Evolutionary conservation across 176 grass and related monocot genomes (phyloP).

Genomic region (Zea luxurians): DNA sequence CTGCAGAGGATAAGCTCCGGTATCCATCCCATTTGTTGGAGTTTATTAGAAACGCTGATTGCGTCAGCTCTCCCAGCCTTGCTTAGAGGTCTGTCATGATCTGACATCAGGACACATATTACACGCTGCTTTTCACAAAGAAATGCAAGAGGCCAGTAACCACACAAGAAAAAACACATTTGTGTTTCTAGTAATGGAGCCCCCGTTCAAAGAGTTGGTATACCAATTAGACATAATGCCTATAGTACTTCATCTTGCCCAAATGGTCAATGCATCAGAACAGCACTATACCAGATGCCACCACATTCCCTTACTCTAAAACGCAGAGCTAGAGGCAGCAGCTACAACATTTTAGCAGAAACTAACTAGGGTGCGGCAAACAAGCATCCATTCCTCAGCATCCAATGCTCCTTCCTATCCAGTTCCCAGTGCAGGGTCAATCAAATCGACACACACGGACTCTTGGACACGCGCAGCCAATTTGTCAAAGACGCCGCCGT

Average conservation of each 20-base stretch:
- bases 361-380: not conserved
- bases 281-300: not conserved
- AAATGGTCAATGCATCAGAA: not conserved
- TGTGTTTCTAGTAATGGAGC: not conserved
- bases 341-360: not conserved
- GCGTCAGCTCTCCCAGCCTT: constrained; percentile 67
- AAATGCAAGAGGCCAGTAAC: constrained; percentile 9
- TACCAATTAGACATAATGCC: too few relatives aligned
- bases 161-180: constrained; percentile 2
- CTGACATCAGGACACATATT: constrained; percentile 34
- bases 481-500: not conserved
- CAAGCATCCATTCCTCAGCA: not conserved
- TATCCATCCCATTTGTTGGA: constrained; percentile 87
- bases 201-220: too few relatives aligned
- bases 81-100: constrained; percentile 87
- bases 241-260: too few relatives aligned
- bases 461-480: too few relatives aligned
- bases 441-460: too few relatives aligned
- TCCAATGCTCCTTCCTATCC: too few relatives aligned
- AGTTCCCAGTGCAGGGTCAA: too few relatives aligned
- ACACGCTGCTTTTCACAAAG: not conserved
- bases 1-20: constrained; percentile 88
- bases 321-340: not conserved
- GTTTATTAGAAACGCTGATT: constrained; percentile 74
- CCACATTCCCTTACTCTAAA: not conserved